Percentiles rank a stretch among this genome's conserved stretches.
These are phyloP conservation scores for bread wheat (Triticum aestivum) DNA, from an alignment of 176 grass and related monocot species.

Conservation along the genomic window DNA sequence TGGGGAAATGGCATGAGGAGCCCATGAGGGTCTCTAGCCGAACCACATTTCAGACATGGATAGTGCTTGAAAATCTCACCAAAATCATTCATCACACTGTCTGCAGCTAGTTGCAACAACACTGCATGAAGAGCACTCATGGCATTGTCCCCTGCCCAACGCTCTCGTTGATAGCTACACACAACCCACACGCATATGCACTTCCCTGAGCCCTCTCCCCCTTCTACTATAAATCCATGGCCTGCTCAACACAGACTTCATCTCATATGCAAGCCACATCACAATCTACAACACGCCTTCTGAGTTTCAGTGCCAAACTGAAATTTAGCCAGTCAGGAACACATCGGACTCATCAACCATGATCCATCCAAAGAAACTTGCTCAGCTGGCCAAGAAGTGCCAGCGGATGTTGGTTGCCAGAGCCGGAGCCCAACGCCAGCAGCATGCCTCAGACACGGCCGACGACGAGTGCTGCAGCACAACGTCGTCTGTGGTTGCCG, in stretches of 20 bases:
- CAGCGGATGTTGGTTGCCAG: slow-evolving; percentile 5
- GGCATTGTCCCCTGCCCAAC: slow-evolving; percentile 37
- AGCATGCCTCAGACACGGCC: neutral
- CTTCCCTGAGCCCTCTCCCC: neutral
- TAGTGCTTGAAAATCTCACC: slow-evolving; percentile 3
- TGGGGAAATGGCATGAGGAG: neutral
- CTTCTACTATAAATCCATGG: slow-evolving; percentile 23
- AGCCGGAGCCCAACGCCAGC: neutral
- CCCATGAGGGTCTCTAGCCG: neutral
- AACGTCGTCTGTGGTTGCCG: neutral
- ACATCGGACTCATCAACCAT: neutral
- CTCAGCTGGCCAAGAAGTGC: slow-evolving; percentile 44
- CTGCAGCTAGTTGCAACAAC: neutral
- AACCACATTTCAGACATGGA: neutral
- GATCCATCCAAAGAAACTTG: slow-evolving; percentile 40
- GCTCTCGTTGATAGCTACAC: neutral
- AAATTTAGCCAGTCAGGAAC: neutral
- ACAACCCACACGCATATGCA: neutral
- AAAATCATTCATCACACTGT: neutral
- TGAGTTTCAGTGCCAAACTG: neutral
- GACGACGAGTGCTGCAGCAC: neutral
- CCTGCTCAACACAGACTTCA: neutral
- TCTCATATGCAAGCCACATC: neutral
- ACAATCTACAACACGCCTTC: neutral
- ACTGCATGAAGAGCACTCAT: slow-evolving; percentile 23